Evolutionary conservation across 176 grass and related monocot genomes (phyloP), one percentile per base, ranked within the genome.

Genomic region (Oryza coarctata): DNA sequence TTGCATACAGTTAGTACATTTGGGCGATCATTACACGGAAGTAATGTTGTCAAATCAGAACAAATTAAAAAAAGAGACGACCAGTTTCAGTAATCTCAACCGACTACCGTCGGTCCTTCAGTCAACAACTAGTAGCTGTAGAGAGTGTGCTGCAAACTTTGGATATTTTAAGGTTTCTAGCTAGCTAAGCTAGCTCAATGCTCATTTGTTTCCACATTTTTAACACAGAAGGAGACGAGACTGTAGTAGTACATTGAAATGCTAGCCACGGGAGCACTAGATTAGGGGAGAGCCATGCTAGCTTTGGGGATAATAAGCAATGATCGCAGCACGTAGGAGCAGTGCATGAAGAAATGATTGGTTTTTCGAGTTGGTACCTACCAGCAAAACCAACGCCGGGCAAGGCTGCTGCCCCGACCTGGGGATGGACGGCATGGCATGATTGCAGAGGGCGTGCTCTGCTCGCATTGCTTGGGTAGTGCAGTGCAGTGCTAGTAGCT

Each of bases 261-360:
- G 69, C 6, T 27, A 69, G 12, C 0, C 5, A 29, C 33, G 17
- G 31, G 27, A 27, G 74, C 27, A 29, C 74, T 63, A 6, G 74
- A 40, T 63, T 20, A 14, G 34, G 34, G 32, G n/a, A 38, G 33
- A 15, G 22, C 65, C 78, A 80, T 69, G 78, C 36, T 43, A 45
- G 28, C 14, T 38, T 66, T 75, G 70, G 78, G 28, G 45, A 6
- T 9, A 5, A 4, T 40, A 60, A 45, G 0, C 83, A 82, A 90
- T 90, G 88, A 83, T 86, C 79, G 79, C 88, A 27, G 68, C 84
- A 90, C 88, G 79, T 90, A 86, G 88, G 79, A 90, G 88, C 83
- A 83, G 83, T 83, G 88, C 84, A 90, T 86, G 88, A 26, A 74
- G 88, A 79, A 78, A 90, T 86, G 88, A 86, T 90, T 86, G 88